Percentiles rank a stretch among this genome's conserved stretches.
These are phyloP conservation scores for Alternaria angustiovoidea DNA, from an alignment of 2,329 filamentous ascomycete genomes.

Conservation along the genomic window DNA sequence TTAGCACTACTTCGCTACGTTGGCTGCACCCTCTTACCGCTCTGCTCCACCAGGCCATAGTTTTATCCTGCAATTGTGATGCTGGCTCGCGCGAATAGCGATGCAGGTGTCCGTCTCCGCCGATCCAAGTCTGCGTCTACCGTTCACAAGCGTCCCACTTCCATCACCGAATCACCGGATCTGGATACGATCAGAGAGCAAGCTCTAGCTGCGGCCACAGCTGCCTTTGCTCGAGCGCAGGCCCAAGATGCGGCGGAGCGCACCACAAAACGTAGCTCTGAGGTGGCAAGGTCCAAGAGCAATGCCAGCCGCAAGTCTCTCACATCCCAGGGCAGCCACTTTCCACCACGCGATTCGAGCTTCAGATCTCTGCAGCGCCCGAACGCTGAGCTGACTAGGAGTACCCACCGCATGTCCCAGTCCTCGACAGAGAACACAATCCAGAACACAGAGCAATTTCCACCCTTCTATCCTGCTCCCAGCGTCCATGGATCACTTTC, in stretches of 20 bases:
- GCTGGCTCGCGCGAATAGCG: conserved; percentile 48
- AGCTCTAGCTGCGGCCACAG: conserved; percentile 49
- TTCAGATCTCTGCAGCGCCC: conserved; percentile 33
- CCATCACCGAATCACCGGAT: conserved; percentile 32
- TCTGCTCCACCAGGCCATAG: conserved; percentile 25
- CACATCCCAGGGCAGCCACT: conserved; percentile 47
- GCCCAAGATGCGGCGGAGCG: conserved; percentile 27
- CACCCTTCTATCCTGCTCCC: conserved; percentile 28
- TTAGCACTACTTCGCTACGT: conserved; percentile 33
- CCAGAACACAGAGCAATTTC: conserved; percentile 29
- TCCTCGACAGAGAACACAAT: conserved; percentile 14
- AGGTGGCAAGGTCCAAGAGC: conserved; percentile 42
- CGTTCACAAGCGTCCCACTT: conserved; percentile 33
- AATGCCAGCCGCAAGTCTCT: conserved; percentile 46
- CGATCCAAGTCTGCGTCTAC: conserved; percentile 49
- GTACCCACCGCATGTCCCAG: conserved; percentile 20
- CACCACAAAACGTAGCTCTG: conserved; percentile 25
- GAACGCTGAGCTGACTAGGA: conserved; percentile 19
- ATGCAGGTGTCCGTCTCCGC: conserved; percentile 48
- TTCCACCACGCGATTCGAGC: conserved; percentile 45
- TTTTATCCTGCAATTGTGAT: conserved; percentile 34
- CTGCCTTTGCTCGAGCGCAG: conserved; percentile 47
- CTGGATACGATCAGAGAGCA: conserved; percentile 44
- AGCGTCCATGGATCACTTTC: conserved; percentile 15
- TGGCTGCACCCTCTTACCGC: conserved; percentile 26